These are phyloP conservation scores for Penicillium glabrum DNA, from an alignment of 2,329 filamentous ascomycete species.

Conservation along the genomic window DNA sequence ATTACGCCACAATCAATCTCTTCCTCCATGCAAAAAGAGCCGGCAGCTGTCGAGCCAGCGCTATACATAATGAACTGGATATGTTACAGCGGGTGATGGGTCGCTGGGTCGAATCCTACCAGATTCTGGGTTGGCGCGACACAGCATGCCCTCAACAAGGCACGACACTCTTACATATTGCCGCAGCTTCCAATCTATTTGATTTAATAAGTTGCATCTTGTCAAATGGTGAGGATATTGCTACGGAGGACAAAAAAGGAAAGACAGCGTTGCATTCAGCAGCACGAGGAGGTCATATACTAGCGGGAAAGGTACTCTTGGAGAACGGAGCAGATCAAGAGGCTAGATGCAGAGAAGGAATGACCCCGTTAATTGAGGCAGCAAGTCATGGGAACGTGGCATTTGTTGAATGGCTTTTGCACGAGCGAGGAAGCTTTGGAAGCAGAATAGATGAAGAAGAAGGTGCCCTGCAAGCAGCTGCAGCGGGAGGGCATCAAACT, in stretches of 20 bases:
- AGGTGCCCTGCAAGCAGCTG: neutral
- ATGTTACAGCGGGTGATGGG: neutral
- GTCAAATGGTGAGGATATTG: neutral
- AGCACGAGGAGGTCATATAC: neutral
- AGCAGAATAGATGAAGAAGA: neutral
- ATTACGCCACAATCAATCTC: slow-evolving; percentile 1
- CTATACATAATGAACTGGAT: neutral
- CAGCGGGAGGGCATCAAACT: neutral
- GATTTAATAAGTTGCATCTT: neutral
- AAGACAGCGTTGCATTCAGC: neutral
- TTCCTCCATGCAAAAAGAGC: slow-evolving; percentile 8
- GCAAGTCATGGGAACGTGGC: neutral
- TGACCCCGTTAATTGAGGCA: neutral
- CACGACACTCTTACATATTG: slow-evolving; percentile 1
- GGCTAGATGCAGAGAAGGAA: neutral
- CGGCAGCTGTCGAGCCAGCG: neutral
- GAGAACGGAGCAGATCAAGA: neutral
- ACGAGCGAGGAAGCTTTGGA: neutral
- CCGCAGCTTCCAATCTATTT: neutral
- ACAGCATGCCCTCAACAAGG: neutral
- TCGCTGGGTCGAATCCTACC: neutral
- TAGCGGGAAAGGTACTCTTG: neutral
- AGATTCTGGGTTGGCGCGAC: neutral
- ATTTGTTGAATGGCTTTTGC: slow-evolving; percentile 5
- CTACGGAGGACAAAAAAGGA: neutral